Conservation (phyloP, 1,284 basidiomycete species). For the Ceratobasidium sp. region DNA sequence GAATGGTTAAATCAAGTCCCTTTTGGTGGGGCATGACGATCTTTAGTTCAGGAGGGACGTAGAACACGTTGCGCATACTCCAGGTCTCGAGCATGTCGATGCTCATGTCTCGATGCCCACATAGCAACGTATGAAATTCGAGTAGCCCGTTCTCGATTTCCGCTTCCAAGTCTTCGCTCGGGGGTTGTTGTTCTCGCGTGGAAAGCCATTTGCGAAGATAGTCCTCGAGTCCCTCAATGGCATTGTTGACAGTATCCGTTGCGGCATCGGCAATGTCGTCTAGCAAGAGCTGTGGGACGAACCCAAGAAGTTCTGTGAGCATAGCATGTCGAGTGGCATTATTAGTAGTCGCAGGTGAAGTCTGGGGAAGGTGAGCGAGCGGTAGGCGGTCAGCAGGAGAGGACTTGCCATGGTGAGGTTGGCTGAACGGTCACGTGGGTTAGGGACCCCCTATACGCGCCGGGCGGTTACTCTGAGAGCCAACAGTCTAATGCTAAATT, state of each 20-base stretch:
- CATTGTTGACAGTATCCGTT: conserved; percentile 41
- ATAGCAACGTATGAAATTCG: conserved; percentile 43
- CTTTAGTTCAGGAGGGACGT: conserved; percentile 33
- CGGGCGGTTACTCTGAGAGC: background rate
- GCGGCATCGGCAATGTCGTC: conserved; percentile 43
- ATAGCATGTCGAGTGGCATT: conserved; percentile 32
- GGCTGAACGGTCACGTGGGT: background rate
- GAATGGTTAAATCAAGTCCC: conserved; percentile 39
- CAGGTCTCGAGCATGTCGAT: conserved; percentile 44
- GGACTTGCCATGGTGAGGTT: background rate
- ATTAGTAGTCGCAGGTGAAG: background rate
- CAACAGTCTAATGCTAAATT: too few species aligned
- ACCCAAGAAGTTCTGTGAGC: conserved; percentile 43
- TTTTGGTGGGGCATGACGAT: conserved; percentile 43
- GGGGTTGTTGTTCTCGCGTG: conserved; percentile 19
- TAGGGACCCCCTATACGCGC: background rate
- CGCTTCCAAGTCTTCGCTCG: conserved; percentile 18
- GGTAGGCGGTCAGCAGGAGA: background rate
- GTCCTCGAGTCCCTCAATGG: conserved; percentile 42
- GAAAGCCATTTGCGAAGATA: conserved; percentile 42
- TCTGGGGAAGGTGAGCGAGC: background rate
- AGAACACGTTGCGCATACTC: conserved; percentile 43
- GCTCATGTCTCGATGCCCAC: conserved; percentile 42
- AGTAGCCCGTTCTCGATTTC: conserved; percentile 39
- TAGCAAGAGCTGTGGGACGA: conserved; percentile 43